Evolutionary conservation across 331 rosid genomes (phyloP).

Genomic region (Phaseolus coccineus): DNA sequence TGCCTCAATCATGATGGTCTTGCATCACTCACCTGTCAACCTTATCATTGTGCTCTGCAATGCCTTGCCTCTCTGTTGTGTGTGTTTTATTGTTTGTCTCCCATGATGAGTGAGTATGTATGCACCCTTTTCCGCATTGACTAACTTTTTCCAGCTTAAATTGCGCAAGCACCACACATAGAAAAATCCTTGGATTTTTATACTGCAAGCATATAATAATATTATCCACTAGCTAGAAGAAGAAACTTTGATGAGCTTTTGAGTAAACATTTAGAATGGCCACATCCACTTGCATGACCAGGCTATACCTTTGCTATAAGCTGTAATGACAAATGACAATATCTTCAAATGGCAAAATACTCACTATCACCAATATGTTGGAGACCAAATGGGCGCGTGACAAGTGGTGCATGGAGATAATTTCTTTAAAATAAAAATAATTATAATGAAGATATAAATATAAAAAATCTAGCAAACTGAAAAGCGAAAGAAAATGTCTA

Average conservation of each 20-base stretch:
- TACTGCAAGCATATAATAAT: not conserved
- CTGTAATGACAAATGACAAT: slow-evolving; percentile 3
- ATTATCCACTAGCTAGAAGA: not conserved
- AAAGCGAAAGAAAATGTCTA: too few species aligned
- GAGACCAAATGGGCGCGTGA: too few species aligned
- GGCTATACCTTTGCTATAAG: slow-evolving; percentile 20
- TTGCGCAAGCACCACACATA: slow-evolving; percentile 46
- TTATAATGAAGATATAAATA: too few species aligned
- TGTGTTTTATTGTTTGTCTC: slow-evolving; percentile 31
- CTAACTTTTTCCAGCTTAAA: slow-evolving; percentile 47
- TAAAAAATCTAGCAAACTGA: too few species aligned
- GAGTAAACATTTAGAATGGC: not conserved
- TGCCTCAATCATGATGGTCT: slow-evolving; percentile 52
- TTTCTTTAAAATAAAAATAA: too few species aligned
- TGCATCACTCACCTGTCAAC: slow-evolving; percentile 43
- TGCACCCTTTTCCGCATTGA: slow-evolving; percentile 32
- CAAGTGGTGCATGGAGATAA: too few species aligned
- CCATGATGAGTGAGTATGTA: not conserved
- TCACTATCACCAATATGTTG: not conserved
- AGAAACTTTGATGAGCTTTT: slow-evolving; percentile 17
- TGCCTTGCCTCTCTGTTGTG: not conserved
- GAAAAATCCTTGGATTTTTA: not conserved
- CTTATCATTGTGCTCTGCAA: slow-evolving; percentile 39
- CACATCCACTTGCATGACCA: slow-evolving; percentile 36
- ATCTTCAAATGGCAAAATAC: slow-evolving; percentile 24